A percentile compares a stretch with the other conserved stretches of the same genome.
phyloP scores from a whole-genome alignment of 306 rosid genomes.

The Medicago lupulina region DNA sequence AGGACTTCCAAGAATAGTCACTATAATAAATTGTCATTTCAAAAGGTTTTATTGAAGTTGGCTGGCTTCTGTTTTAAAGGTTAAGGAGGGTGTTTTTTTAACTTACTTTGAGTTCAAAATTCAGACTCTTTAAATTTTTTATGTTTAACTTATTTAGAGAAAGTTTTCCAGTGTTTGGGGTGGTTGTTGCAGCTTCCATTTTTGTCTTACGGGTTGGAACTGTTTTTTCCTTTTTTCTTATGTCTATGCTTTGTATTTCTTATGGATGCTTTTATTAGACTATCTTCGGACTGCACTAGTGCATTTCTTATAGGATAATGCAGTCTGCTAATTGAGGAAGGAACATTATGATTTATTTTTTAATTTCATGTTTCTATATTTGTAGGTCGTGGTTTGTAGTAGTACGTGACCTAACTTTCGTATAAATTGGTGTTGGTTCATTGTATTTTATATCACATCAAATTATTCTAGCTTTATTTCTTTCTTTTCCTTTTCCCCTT shows the following conservation, averaged over 20 bases:
- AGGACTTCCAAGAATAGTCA: too few relatives aligned
- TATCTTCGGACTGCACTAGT: neutral
- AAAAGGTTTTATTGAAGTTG: too few relatives aligned
- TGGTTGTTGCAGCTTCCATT: neutral
- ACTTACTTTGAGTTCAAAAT: too few relatives aligned
- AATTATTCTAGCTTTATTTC: conserved; percentile 3
- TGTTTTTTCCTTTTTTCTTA: conserved; percentile 2
- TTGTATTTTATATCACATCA: conserved; percentile 23
- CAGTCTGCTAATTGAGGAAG: conserved; percentile 4
- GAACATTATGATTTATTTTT: neutral
- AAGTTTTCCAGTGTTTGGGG: conserved; percentile 7
- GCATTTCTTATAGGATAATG: neutral
- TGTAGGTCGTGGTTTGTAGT: neutral
- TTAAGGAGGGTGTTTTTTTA: neutral
- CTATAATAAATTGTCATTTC: too few relatives aligned
- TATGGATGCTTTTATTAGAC: conserved; percentile 6
- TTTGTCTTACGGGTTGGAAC: conserved; percentile 1
- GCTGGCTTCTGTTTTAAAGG: neutral
- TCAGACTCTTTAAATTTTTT: too few relatives aligned
- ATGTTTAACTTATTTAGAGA: neutral
- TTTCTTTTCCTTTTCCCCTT: conserved; percentile 14
- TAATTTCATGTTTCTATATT: neutral
- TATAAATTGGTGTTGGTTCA: conserved; percentile 20
- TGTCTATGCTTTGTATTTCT: conserved; percentile 5
- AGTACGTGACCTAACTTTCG: conserved; percentile 3